Percentiles rank a stretch among this genome's conserved stretches.
Evolutionary conservation across 2,329 filamentous ascomycete species (phyloP).

Genomic region (Sporothrix dimorphospora): DNA sequence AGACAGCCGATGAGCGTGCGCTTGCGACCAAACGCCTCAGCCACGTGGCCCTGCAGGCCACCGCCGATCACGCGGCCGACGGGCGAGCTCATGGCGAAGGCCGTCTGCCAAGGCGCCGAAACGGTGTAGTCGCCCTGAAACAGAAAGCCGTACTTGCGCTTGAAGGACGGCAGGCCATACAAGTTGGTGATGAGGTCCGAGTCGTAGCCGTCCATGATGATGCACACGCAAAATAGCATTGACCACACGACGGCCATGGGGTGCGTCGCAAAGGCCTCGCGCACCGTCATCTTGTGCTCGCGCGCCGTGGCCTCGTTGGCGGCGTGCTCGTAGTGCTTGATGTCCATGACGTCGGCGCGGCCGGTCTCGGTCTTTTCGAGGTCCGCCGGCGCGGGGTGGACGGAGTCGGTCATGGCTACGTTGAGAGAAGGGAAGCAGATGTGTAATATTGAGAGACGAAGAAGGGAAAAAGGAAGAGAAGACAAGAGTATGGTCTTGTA

Average conservation of each 20-base stretch:
- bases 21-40: constrained; percentile 26
- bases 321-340: constrained; percentile 25
- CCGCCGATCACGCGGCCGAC: constrained; percentile 54
- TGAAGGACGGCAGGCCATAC: constrained; percentile 32
- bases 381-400: neutral
- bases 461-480: neutral
- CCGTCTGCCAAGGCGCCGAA: constrained; percentile 54
- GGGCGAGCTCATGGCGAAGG: constrained; percentile 43
- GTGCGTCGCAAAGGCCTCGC: constrained; percentile 33
- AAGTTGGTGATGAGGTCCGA: constrained; percentile 32
- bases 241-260: constrained; percentile 31
- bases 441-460: too few relatives aligned
- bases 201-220: constrained; percentile 35
- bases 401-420: neutral
- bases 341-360: constrained; percentile 18
- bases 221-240: constrained; percentile 25
- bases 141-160: constrained; percentile 37
- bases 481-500: neutral
- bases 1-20: constrained; percentile 16
- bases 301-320: constrained; percentile 24
- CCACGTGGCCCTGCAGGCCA: constrained; percentile 47
- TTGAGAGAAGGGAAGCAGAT: neutral
- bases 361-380: constrained; percentile 23
- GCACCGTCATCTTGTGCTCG: constrained; percentile 30
- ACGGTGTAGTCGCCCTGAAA: constrained; percentile 43